A percentile compares a stretch with the other conserved stretches of the same genome.
phyloP scores from a whole-genome alignment of 2,329 filamentous ascomycete genomes.

The Stagonosporopsis cucurbitacearum region DNA sequence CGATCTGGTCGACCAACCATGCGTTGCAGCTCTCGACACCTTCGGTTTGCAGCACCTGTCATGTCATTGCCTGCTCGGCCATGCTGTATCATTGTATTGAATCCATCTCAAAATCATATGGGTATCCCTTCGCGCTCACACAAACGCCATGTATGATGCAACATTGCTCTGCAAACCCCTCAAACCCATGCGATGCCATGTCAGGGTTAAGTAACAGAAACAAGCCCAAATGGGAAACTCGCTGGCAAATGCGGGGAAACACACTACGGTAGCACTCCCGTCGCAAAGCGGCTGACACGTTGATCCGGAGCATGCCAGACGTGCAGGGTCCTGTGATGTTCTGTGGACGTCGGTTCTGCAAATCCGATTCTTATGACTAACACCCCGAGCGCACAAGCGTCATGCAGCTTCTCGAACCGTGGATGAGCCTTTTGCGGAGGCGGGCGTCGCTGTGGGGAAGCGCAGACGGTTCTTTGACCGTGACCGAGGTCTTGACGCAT shows the following conservation, averaged over 20 bases:
- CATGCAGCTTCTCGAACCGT: conserved; percentile 35
- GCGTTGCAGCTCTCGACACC: conserved; percentile 6
- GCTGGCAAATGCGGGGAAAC: conserved; percentile 47
- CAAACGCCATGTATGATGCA: conserved; percentile 46
- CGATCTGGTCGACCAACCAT: conserved; percentile 13
- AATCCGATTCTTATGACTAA: conserved; percentile 48
- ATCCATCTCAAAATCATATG: conserved; percentile 37
- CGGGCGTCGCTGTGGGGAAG: conserved; percentile 41
- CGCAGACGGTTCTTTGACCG: conserved; percentile 24
- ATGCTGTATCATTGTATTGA: conserved; percentile 20
- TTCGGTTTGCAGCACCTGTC: conserved; percentile 14
- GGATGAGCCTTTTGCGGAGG: conserved; percentile 35
- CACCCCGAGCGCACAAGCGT: conserved; percentile 32
- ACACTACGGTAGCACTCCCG: conserved; percentile 43
- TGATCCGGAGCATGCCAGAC: conserved; percentile 25
- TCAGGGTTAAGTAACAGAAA: conserved; percentile 46
- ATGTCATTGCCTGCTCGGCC: conserved; percentile 12
- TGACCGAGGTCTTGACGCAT: conserved; percentile 42
- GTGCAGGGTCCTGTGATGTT: conserved; percentile 30
- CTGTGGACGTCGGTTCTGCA: conserved; percentile 33
- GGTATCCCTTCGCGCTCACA: conserved; percentile 42
- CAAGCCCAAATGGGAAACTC: conserved; percentile 27
- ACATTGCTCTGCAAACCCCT: conserved; percentile 23
- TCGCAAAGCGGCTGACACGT: conserved; percentile 35
- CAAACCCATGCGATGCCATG: conserved; percentile 26